Base-by-base conservation (phyloP, 2,329 filamentous ascomycete genomes). In the Cladobotryum protrusum region DNA sequence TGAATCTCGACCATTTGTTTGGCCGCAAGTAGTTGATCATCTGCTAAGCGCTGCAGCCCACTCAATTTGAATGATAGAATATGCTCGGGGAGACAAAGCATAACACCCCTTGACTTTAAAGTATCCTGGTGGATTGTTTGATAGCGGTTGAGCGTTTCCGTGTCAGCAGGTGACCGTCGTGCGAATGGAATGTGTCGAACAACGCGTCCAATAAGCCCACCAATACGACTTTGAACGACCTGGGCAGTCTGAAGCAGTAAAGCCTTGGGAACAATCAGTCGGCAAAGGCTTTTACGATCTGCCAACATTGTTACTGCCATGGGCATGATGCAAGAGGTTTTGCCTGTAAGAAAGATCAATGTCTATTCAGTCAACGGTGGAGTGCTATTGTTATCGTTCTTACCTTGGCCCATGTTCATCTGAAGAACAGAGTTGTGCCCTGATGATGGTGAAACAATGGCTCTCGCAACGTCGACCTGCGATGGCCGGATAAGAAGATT, bases 371-470 rank as follows among this genome's bases (percentile, higher is more conserved):
- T 29, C 24, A 29, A 29, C 24, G 6, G 24, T 29, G 24, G 24
- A 29, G 24, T 9, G 24, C 24, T 5, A 8, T 8, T 29, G 11
- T 29, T 29, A 29, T 29, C 6, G 24, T 29, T 36, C 36, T 59
- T 59, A 66, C 76, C 76, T 66, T 83, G 74, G 0, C 82, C 82
- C 82, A 86, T 86, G 54, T 84, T 81, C 63, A 86, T 74, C 54
- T 86, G 83, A 1, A 85, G 57, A 0, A 85, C 79, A 0, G 81
- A 81, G 52, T 85, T 86, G 0, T 63, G 54, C 0, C 67, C 65
- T 0, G 76, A 79, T 0, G 58, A 50, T 0, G 83, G 82, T 0
- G 65, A 65, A 3, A 83, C 81, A 17, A 79, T 87, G 1, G 80
- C 77, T 1, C 67, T 55, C 0, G 83, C 83, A 5, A 88, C 82